Evolutionary conservation across 2,329 filamentous ascomycete genomes (phyloP).

Genomic region (Diaporthe sp.): DNA sequence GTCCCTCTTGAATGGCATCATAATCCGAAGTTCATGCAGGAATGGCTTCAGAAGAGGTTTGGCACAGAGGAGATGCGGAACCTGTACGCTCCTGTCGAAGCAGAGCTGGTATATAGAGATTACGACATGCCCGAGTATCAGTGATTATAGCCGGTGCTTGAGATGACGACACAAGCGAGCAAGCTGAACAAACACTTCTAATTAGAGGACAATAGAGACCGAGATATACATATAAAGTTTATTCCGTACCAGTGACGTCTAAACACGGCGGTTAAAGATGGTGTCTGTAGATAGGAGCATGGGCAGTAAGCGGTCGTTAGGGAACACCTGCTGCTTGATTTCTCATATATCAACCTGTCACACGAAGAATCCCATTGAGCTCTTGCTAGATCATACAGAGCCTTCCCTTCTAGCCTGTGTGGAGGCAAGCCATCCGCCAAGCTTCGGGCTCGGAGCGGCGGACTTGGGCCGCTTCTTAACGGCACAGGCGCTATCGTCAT

Average conservation of each 20-base stretch:
- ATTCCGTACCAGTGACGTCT: background rate
- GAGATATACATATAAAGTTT: background rate
- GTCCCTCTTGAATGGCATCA: background rate
- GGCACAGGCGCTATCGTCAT: background rate
- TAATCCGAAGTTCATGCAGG: background rate
- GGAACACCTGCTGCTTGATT: background rate
- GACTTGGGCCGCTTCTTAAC: slow-evolving; percentile 4
- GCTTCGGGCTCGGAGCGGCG: background rate
- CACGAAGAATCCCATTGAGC: background rate
- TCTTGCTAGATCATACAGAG: background rate
- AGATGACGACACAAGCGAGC: background rate
- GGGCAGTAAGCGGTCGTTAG: background rate
- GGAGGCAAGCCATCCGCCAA: slow-evolving; percentile 7
- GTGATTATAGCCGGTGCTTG: background rate
- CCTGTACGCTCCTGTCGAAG: background rate
- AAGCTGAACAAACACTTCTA: background rate
- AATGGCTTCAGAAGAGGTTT: background rate
- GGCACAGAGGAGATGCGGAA: background rate
- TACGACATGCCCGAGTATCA: background rate
- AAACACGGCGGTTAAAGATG: background rate
- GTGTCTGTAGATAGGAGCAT: background rate
- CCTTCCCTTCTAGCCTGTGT: background rate
- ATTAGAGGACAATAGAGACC: background rate
- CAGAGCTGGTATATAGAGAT: background rate
- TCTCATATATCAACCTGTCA: background rate